Base-by-base conservation (phyloP, 345 rosid species). In the Cardamine occulta region DNA sequence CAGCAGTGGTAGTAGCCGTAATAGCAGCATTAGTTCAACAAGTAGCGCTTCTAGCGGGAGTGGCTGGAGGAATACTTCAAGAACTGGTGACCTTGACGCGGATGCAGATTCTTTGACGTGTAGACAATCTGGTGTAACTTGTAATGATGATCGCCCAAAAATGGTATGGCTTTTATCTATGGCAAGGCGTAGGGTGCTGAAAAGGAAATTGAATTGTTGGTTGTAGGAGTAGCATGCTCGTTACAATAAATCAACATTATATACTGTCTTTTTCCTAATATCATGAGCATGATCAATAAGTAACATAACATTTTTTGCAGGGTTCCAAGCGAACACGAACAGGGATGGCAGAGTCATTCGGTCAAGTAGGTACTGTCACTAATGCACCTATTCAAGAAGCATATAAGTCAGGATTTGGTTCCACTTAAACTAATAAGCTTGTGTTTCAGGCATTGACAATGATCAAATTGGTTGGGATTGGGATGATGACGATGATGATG, bases 41-140 rank as follows among this genome's bases (percentile, higher is more conserved):
- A 93, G 96, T 72, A 84, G 96, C 79, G 88, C 93, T 74, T 96
- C 98, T 44, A 88, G 93, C 67, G 97, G 91, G 66, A 92, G 96
- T 84, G 97, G 91, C 69, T 80, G 82, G 81, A 86, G 80, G 76
- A 86, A 89, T 86, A 82, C 82, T 70, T 76, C 85, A 32, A 89
- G 83, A 82, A 78, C 83, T 78, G 93, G 90, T 59, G 99, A 96
- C 74, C 96, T 90, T 54, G 99, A 93, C 51, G 97, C 99, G 28
- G 99, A 96, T 88, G 99, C 96, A 68, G 99, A 96, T 89, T 96
- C 99, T 54, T 78, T 91, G 59, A 83, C 93, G n/a, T 91, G 97
- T 68, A 88, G 89, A 79, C 96, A 89, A 76, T 89, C 98, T 48
- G 96, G 91, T 80, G 81, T 93, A 82, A 84, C 98, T 64, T 81